phyloP scores from a whole-genome alignment of 139 green algal species.

The Chlorella sp. region DNA sequence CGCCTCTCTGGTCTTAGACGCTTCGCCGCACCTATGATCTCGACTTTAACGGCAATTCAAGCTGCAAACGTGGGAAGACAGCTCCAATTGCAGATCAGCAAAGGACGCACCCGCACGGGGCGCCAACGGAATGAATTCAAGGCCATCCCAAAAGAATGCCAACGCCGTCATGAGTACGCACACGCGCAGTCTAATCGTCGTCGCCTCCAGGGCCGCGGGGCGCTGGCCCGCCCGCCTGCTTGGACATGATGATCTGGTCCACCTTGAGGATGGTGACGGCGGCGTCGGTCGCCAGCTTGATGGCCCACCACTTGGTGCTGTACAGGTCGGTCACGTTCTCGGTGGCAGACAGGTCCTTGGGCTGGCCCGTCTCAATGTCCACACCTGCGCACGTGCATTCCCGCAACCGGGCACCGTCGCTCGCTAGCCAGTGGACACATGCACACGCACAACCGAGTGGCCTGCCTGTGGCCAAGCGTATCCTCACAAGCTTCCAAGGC shows the following conservation, averaged over 20 bases:
- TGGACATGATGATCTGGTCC: constrained; percentile 98
- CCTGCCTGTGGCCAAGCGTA: neutral
- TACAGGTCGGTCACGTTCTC: constrained; percentile 72
- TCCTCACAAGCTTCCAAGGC: neutral
- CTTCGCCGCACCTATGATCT: too few relatives aligned
- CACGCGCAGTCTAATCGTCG: too few relatives aligned
- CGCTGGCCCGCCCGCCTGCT: constrained; percentile 82
- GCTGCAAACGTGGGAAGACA: too few relatives aligned
- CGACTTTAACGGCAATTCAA: too few relatives aligned
- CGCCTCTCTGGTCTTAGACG: too few relatives aligned
- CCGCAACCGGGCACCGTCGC: neutral
- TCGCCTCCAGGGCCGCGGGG: constrained; percentile 26
- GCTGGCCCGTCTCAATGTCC: constrained; percentile 71
- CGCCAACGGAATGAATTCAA: too few relatives aligned
- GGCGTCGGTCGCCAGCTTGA: constrained; percentile 89
- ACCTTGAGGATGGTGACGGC: constrained; percentile 91
- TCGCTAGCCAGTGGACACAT: neutral
- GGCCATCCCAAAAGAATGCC: too few relatives aligned
- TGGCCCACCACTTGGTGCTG: constrained; percentile 90
- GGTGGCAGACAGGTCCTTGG: constrained; percentile 52
- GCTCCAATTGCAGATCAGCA: too few relatives aligned
- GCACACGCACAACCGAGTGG: too few relatives aligned
- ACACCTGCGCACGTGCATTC: too few relatives aligned
- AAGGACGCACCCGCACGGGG: too few relatives aligned
- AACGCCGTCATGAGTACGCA: too few relatives aligned